These are phyloP conservation scores for Candida sp. DNA, from an alignment of 1,139 yeast species.

Conservation along the genomic window DNA sequence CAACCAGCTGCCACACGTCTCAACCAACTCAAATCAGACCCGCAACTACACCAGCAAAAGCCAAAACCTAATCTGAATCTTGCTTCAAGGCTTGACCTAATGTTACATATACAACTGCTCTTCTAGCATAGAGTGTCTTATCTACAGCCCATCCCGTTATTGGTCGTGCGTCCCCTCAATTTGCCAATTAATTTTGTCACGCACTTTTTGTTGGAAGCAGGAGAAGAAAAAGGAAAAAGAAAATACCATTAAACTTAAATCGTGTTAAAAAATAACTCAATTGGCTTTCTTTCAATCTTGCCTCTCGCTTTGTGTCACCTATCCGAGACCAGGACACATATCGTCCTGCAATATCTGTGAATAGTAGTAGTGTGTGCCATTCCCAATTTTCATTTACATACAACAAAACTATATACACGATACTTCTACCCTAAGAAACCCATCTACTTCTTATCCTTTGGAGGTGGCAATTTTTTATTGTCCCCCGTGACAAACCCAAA, in stretches of 20 bases:
- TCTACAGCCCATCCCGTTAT: not conserved
- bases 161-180: not conserved
- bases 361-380: no score
- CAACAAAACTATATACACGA: no score
- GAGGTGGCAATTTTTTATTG: constrained; percentile 4
- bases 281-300: not conserved
- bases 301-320: no score
- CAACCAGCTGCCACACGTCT: not conserved
- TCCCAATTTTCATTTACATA: no score
- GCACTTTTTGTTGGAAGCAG: not conserved
- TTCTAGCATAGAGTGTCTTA: not conserved
- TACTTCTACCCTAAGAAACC: no score
- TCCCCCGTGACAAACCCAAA: constrained; percentile 18
- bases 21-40: not conserved
- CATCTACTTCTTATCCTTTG: not conserved
- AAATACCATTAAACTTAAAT: not conserved
- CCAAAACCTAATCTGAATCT: not conserved
- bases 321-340: no score
- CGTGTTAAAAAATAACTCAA: constrained; percentile 4
- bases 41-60: not conserved
- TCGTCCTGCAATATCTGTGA: no score
- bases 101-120: not conserved
- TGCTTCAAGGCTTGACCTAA: no score
- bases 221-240: not conserved
- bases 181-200: not conserved